Conservation (phyloP, 768 basidiomycete species). For the Tricholoma saponaceum region DNA sequence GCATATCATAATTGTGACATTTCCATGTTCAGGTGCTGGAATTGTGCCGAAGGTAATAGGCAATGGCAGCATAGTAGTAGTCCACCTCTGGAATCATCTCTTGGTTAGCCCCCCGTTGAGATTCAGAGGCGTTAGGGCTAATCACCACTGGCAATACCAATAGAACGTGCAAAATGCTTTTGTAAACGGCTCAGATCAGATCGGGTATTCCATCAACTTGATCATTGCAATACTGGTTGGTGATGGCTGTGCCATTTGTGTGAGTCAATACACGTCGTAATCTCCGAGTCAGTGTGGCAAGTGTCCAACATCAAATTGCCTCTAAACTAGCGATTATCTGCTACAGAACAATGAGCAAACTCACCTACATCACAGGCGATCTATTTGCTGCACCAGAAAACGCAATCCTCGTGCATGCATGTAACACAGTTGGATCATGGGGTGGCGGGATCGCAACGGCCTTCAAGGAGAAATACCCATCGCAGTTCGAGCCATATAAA, state of each 20-base stretch:
- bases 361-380: slow-evolving; percentile 30
- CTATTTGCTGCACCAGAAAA: slow-evolving; percentile 32
- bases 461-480: slow-evolving; percentile 31
- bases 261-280: not conserved
- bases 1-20: too few relatives aligned
- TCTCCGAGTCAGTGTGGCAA: not conserved
- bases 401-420: slow-evolving; percentile 37
- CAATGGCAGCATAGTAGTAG: not conserved
- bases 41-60: too few relatives aligned
- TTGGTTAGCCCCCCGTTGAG: too few relatives aligned
- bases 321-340: not conserved
- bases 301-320: not conserved
- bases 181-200: too few relatives aligned
- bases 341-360: slow-evolving; percentile 10
- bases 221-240: too few relatives aligned
- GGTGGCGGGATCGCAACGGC: slow-evolving; percentile 34
- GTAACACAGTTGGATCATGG: slow-evolving; percentile 38
- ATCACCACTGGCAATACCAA: too few relatives aligned
- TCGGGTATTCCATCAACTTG: too few relatives aligned
- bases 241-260: too few relatives aligned
- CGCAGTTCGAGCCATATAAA: slow-evolving; percentile 30
- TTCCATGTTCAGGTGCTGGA: too few relatives aligned
- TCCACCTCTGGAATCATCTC: not conserved
- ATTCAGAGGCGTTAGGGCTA: too few relatives aligned
- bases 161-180: too few relatives aligned